Base-by-base conservation (phyloP, 176 grass and related monocot genomes). In the Aegilops bicornis region DNA sequence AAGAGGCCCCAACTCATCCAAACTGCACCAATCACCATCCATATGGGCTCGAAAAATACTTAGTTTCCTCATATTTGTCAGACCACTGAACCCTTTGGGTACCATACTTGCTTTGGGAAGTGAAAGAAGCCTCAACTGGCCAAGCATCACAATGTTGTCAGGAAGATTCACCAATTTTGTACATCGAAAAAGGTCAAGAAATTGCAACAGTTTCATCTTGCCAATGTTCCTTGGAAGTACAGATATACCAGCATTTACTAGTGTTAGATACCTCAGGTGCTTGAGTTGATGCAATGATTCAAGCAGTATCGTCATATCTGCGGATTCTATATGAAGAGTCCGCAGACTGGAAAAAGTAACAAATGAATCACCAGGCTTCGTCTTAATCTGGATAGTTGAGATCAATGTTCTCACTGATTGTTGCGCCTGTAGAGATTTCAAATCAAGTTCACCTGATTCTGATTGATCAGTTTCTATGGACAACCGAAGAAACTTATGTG, bases 231-330 rank as follows among this genome's bases (percentile, higher is more conserved):
- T 16, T 8, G 78, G 85, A 0, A 91, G 48, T 30, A 4, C 39
- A 6, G 69, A 69, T 64, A 52, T 81, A 13, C 19, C 16, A 7
- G 19, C 66, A 2, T 2, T 0, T n/a, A n/a, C 11, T 35, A 87
- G 8, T 6, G 14, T 11, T 3, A 88, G 45, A 24, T 84, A 86
- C 5, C 85, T 87, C 11, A 91, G 43, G 37, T 91, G 85, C 52
- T 87, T 84, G 12, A 91, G 89, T 6, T 54, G 10, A n/a, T 25
- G 25, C 19, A 88, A 31, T 1, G 56, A 85, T 69, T 48, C 11
- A 80, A 19, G 22, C 20, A 91, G 20, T 19, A 2, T 3, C 35
- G 42, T 22, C 4, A 85, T n/a, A 7, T 84, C 3, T 8, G 22
- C 22, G 15, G 5, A 0, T 70, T 37, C 0, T 6, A 91, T 16